Conservation (phyloP, 192 early-diverging fungal genomes). For the Dissophora ornata region DNA sequence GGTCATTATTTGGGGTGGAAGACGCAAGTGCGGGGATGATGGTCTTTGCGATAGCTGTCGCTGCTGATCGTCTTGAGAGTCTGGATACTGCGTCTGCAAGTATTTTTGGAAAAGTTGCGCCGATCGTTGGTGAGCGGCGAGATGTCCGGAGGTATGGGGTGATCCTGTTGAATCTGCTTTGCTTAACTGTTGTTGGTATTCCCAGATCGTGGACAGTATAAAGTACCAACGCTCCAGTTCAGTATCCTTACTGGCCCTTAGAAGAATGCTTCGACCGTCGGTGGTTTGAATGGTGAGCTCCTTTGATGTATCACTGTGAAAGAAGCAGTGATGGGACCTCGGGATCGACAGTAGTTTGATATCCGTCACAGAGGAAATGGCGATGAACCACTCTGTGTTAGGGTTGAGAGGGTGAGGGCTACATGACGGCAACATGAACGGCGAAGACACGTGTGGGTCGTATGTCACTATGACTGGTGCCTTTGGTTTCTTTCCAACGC, state of each 20-base stretch:
- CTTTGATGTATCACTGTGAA: conserved; percentile 4
- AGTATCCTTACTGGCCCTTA: conserved; percentile 28
- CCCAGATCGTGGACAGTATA: conserved; percentile 37
- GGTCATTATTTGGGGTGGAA: not conserved
- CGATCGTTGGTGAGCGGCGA: conserved; percentile 44
- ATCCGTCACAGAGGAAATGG: conserved; percentile 16
- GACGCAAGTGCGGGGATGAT: no score
- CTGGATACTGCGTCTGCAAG: conserved; percentile 28
- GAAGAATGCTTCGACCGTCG: conserved; percentile 20
- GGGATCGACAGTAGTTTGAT: conserved; percentile 17
- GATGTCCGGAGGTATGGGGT: conserved; percentile 1
- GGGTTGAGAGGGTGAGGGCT: conserved; percentile 13
- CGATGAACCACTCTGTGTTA: conserved; percentile 37
- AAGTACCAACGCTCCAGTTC: conserved; percentile 41
- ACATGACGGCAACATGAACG: conserved; percentile 16
- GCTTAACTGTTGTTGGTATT: conserved; percentile 6
- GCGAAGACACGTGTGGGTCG: conserved; percentile 42
- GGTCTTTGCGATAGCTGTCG: not conserved
- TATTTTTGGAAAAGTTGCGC: conserved; percentile 37
- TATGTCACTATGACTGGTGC: conserved; percentile 26
- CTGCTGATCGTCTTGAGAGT: conserved; percentile 1
- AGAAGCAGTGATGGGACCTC: conserved; percentile 18
- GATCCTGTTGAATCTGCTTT: not conserved
- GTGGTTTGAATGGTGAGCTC: conserved; percentile 16
- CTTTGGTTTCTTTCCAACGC: conserved; percentile 20